Conservation (phyloP, 73 alveolate genomes). For the Paramecium primaurelia region DNA sequence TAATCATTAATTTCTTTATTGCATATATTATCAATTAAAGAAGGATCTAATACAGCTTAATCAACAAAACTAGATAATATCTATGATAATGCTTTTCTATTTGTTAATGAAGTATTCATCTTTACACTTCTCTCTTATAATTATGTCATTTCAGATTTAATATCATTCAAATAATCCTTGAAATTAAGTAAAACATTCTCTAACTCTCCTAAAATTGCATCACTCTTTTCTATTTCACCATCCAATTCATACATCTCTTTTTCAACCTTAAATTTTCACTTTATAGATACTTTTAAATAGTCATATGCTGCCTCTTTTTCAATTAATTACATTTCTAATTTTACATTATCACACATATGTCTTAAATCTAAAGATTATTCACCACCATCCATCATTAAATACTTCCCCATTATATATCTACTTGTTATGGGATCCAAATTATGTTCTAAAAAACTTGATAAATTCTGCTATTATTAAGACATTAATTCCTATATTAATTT, state of each 20-base stretch:
- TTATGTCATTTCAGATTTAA: slow-evolving; percentile 57
- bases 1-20: slow-evolving; percentile 35
- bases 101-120: slow-evolving; percentile 58
- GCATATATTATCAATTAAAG: slow-evolving; percentile 48
- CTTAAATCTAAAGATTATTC: slow-evolving; percentile 48
- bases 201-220: slow-evolving; percentile 46
- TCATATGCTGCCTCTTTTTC: slow-evolving; percentile 62
- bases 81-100: slow-evolving; percentile 36
- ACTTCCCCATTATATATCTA: slow-evolving; percentile 26
- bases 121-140: slow-evolving; percentile 46
- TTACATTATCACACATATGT: slow-evolving; percentile 61
- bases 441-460: slow-evolving; percentile 31
- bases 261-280: not conserved
- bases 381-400: slow-evolving; percentile 14
- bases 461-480: not conserved
- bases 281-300: slow-evolving; percentile 33
- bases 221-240: slow-evolving; percentile 58
- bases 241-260: slow-evolving; percentile 63
- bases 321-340: not conserved
- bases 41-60: slow-evolving; percentile 59
- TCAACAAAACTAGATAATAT: slow-evolving; percentile 55
- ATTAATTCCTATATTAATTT: not conserved
- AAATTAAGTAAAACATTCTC: slow-evolving; percentile 52
- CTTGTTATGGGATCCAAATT: slow-evolving; percentile 41
- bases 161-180: slow-evolving; percentile 60